These are phyloP conservation scores for Pseudozyma hubeiensis DNA, from an alignment of 1,284 basidiomycete species.

Conservation along the genomic window DNA sequence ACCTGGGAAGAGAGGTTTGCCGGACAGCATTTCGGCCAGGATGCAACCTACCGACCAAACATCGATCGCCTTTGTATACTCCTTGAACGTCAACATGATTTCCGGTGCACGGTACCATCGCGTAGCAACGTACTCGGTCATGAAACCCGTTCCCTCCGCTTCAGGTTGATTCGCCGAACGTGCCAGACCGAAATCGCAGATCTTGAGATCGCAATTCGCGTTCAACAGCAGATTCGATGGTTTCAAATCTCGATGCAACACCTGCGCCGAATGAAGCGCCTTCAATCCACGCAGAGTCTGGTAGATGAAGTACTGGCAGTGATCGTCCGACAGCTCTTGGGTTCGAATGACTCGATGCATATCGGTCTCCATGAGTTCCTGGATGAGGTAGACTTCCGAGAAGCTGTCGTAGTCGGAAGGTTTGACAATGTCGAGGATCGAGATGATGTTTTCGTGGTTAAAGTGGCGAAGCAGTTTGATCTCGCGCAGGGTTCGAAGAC, in stretches of 20 bases:
- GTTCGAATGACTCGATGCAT: conserved; percentile 68
- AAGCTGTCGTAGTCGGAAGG: conserved; percentile 79
- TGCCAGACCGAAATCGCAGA: conserved; percentile 69
- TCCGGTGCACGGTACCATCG: conserved; percentile 68
- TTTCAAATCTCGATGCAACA: conserved; percentile 67
- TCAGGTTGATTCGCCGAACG: conserved; percentile 66
- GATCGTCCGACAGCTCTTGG: conserved; percentile 75
- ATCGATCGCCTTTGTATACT: conserved; percentile 69
- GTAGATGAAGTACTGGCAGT: conserved; percentile 95
- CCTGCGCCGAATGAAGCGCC: conserved; percentile 67
- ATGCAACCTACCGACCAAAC: conserved; percentile 94
- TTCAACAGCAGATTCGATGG: conserved; percentile 66
- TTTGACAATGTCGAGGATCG: conserved; percentile 60
- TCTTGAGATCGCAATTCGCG: conserved; percentile 67
- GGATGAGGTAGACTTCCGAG: conserved; percentile 91
- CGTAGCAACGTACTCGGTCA: conserved; percentile 69
- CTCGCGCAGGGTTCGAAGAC: conserved; percentile 66
- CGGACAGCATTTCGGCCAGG: conserved; percentile 91
- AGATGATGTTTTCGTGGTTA: conserved; percentile 67
- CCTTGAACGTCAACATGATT: conserved; percentile 69
- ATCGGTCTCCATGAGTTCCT: conserved; percentile 68
- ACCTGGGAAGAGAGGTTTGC: conserved; percentile 89
- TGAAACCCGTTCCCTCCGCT: conserved; percentile 65
- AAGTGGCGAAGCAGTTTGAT: conserved; percentile 68
- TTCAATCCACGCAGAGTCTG: conserved; percentile 72